Evolutionary conservation across 1,284 basidiomycete genomes (phyloP).

Genomic region (Cutaneotrichosporon mucoides): DNA sequence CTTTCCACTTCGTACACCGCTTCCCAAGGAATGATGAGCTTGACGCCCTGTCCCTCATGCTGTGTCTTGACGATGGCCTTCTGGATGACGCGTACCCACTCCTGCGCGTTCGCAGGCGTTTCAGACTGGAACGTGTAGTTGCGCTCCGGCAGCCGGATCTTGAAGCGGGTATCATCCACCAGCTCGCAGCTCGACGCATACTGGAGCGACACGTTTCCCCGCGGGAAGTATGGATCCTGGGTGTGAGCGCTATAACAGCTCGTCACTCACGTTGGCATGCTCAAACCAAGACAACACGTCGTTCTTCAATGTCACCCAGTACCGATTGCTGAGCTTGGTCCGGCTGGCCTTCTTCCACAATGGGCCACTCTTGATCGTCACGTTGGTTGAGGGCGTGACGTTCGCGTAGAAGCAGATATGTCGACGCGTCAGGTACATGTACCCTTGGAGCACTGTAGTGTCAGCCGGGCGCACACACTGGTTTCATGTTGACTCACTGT

Average conservation of each 20-base stretch:
- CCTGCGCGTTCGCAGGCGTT: slow-evolving; percentile 71
- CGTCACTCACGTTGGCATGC: slow-evolving; percentile 68
- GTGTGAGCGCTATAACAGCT: neutral
- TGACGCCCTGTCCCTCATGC: slow-evolving; percentile 82
- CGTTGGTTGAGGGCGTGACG: slow-evolving; percentile 74
- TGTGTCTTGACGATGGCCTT: slow-evolving; percentile 88
- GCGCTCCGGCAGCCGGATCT: slow-evolving; percentile 73
- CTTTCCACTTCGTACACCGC: slow-evolving; percentile 82
- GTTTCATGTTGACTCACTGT: no score
- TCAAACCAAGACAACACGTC: slow-evolving; percentile 92
- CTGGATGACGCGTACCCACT: slow-evolving; percentile 89
- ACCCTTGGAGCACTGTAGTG: slow-evolving; percentile 88
- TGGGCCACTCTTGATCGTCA: slow-evolving; percentile 79
- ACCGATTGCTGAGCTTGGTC: slow-evolving; percentile 82
- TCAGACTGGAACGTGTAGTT: slow-evolving; percentile 69
- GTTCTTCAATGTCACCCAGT: slow-evolving; percentile 92
- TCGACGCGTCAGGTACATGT: slow-evolving; percentile 88
- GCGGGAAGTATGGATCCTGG: slow-evolving; percentile 92
- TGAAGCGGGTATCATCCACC: slow-evolving; percentile 67
- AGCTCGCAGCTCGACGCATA: slow-evolving; percentile 86
- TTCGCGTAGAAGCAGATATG: slow-evolving; percentile 97
- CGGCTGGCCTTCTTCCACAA: slow-evolving; percentile 76
- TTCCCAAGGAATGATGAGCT: slow-evolving; percentile 91
- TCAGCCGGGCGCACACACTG: slow-evolving; percentile 56
- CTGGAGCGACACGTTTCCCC: slow-evolving; percentile 87